A percentile compares a stretch with the other conserved stretches of the same genome.
Conservation (phyloP, 2,329 filamentous ascomycete genomes). For the Hymenoscyphus fraxineus region DNA sequence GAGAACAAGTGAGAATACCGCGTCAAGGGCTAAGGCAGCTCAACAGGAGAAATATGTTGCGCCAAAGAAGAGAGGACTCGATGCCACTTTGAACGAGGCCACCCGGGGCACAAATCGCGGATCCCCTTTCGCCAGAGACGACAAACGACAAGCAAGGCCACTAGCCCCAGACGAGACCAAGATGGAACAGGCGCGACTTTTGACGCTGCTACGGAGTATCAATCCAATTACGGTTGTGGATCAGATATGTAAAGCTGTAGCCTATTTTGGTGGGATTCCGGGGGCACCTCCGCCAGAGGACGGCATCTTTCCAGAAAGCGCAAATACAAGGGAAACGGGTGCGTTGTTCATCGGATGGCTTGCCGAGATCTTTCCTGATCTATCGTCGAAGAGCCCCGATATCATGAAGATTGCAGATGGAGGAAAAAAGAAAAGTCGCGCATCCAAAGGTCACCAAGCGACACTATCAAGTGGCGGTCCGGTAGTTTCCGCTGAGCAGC, state of each 20-base stretch:
- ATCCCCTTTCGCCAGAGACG: slow-evolving; percentile 30
- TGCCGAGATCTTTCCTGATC: slow-evolving; percentile 56
- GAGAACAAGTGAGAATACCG: slow-evolving; percentile 59
- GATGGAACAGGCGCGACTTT: slow-evolving; percentile 55
- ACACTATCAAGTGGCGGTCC: slow-evolving; percentile 7
- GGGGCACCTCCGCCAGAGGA: slow-evolving; percentile 49
- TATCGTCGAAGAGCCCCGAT: slow-evolving; percentile 17
- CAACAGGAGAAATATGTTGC: slow-evolving; percentile 52
- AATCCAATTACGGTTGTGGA: slow-evolving; percentile 56
- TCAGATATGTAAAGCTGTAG: slow-evolving; percentile 58
- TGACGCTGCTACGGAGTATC: slow-evolving; percentile 53
- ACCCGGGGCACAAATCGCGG: slow-evolving; percentile 18
- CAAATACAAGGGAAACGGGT: slow-evolving; percentile 53
- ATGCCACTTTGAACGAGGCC: slow-evolving; percentile 25
- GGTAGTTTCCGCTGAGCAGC: slow-evolving; percentile 21
- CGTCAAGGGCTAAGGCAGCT: slow-evolving; percentile 53
- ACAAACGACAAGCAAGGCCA: slow-evolving; percentile 30
- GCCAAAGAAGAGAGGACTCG: slow-evolving; percentile 35
- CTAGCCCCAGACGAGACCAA: slow-evolving; percentile 50
- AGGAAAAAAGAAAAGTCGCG: slow-evolving; percentile 30
- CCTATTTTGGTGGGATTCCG: slow-evolving; percentile 61
- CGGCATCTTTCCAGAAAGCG: slow-evolving; percentile 53
- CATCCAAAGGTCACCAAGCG: slow-evolving; percentile 22
- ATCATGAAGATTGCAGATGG: slow-evolving; percentile 21
- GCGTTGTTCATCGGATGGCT: slow-evolving; percentile 59